phyloP scores from a whole-genome alignment of 108 stramenopile species.

The Stephanodiscus minutulus region DNA sequence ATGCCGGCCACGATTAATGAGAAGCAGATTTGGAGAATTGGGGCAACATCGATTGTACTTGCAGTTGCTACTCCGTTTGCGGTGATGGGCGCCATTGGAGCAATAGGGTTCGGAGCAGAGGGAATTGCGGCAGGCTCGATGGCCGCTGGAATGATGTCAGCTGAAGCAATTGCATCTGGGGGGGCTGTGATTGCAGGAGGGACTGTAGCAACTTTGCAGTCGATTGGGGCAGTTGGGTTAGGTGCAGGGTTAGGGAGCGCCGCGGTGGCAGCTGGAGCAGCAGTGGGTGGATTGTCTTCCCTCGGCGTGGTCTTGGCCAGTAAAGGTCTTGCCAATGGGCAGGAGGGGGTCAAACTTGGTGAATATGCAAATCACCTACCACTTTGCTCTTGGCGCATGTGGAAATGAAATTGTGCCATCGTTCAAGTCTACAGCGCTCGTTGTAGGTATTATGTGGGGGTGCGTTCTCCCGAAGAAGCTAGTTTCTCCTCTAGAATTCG shows the following conservation, averaged over 20 bases:
- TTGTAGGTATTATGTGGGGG: too few relatives aligned
- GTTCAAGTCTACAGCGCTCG: too few relatives aligned
- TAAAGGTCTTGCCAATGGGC: not conserved
- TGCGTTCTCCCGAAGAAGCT: too few relatives aligned
- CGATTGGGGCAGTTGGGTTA: constrained; percentile 6
- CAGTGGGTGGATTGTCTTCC: constrained; percentile 1
- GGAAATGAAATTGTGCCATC: not conserved
- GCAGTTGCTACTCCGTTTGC: constrained; percentile 16
- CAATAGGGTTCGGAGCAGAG: not conserved
- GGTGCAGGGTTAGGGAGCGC: not conserved
- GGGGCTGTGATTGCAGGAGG: not conserved
- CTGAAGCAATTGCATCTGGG: constrained; percentile 14
- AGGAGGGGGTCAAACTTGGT: not conserved
- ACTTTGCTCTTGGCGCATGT: not conserved
- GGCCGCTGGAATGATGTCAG: constrained; percentile 16
- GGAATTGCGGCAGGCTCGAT: constrained; percentile 3
- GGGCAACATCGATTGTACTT: constrained; percentile 1
- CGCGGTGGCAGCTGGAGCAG: constrained; percentile 2
- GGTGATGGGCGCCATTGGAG: constrained; percentile 10
- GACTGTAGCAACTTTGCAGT: constrained; percentile 11
- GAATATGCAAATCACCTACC: not conserved
- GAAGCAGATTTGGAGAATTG: constrained; percentile 16
- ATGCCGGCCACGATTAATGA: constrained; percentile 19
- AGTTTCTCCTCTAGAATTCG: too few relatives aligned
- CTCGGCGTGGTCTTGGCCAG: not conserved